Percentiles rank a stretch among this genome's conserved stretches.
Conservation (phyloP, 1,284 basidiomycete species). For the Lignosus rhinocerotis region DNA sequence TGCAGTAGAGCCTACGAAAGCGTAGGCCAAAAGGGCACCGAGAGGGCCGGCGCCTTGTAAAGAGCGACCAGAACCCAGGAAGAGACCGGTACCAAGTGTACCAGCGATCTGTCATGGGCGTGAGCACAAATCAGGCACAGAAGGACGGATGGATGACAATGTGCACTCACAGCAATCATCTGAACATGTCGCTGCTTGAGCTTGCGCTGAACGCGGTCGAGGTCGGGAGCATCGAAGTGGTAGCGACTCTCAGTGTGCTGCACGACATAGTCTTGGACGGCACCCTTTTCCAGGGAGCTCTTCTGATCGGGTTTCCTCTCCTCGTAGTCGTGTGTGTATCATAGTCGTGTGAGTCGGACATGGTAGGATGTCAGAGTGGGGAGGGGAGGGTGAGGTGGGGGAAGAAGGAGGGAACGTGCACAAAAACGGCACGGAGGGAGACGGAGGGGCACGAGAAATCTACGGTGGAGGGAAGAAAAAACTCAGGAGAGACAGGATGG, state of each 20-base stretch:
- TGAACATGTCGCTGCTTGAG: conserved; percentile 74
- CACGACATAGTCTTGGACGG: conserved; percentile 29
- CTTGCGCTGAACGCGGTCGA: conserved; percentile 61
- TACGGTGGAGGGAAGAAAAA: no score
- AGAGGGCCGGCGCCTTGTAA: conserved; percentile 56
- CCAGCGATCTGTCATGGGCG: conserved; percentile 57
- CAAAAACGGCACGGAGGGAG: not conserved
- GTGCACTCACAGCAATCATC: conserved; percentile 48
- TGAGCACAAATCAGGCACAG: conserved; percentile 4
- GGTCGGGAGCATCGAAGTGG: conserved; percentile 55
- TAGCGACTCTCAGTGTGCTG: conserved; percentile 27
- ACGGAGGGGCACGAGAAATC: no score
- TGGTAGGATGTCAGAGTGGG: conserved; percentile 1
- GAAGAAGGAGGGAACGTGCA: not conserved
- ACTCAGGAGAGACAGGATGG: no score
- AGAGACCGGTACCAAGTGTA: conserved; percentile 76
- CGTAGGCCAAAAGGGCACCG: conserved; percentile 68
- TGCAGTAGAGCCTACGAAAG: conserved; percentile 61
- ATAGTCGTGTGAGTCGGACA: conserved; percentile 14
- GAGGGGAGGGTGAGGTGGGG: not conserved
- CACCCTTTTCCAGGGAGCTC: conserved; percentile 35
- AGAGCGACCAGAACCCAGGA: conserved; percentile 62
- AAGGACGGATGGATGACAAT: not conserved
- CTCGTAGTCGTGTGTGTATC: conserved; percentile 12
- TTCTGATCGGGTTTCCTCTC: conserved; percentile 24